Base-by-base conservation (phyloP, 345 rosid genomes). In the Draba incana region DNA sequence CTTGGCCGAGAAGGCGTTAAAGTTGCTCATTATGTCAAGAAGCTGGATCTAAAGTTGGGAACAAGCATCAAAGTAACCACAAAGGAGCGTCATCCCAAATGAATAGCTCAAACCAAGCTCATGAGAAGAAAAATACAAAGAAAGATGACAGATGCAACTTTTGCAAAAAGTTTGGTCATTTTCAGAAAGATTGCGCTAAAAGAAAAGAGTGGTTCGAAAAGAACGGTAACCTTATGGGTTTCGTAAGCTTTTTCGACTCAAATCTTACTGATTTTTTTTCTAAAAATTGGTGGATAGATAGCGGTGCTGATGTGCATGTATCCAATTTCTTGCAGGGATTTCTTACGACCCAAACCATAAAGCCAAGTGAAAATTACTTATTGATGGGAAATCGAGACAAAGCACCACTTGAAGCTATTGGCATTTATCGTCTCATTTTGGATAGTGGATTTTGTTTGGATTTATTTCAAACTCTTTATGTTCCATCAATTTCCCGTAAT, bases 391-490 rank as follows among this genome's bases (percentile, higher is more conserved):
- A 30, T 30, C 35, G 35, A 30, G 35, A 30, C 35, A 30, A 53
- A n/a, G n/a, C n/a, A n/a, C n/a, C n/a, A n/a, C 11, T n/a, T 53
- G 57, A 53, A 53, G 57, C 39, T 53, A 30, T 30, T 53, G 11
- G 28, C 13, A 57, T 45, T 16, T 57, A 15, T 37, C 28, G 50
- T 52, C 61, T 66, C n/a, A n/a, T n/a, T n/a, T n/a, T n/a, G n/a
- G n/a, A n/a, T n/a, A n/a, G n/a, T n/a, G n/a, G n/a, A n/a, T n/a
- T n/a, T n/a, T n/a, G n/a, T n/a, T n/a, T n/a, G n/a, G n/a, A n/a
- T n/a, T n/a, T n/a, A n/a, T n/a, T n/a, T n/a, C n/a, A n/a, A n/a
- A n/a, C n/a, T n/a, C n/a, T n/a, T n/a, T n/a, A n/a, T n/a, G n/a
- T n/a, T n/a, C 10, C 68, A 11, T 35, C 47, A 37, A 23, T 49